A percentile compares a stretch with the other conserved stretches of the same genome.
Conservation (phyloP, 2,329 filamentous ascomycete species). For the Aspergillus pseudoglaucus region DNA sequence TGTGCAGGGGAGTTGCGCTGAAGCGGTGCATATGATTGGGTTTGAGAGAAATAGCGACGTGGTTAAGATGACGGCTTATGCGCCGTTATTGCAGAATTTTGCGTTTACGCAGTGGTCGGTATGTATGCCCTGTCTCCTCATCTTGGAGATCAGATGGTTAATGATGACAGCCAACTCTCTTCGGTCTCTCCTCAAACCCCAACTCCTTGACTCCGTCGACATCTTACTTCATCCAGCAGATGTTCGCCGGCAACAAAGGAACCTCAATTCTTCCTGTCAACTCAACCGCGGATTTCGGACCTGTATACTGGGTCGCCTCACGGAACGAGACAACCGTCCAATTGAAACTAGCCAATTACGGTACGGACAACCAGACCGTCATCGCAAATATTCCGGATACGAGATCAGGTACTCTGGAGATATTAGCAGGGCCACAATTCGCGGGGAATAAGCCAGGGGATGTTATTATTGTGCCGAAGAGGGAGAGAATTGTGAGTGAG, state of each 20-base stretch:
- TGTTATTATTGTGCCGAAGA: slow-evolving; percentile 10
- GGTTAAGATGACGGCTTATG: slow-evolving; percentile 31
- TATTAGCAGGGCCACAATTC: slow-evolving; percentile 16
- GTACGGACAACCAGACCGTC: slow-evolving; percentile 14
- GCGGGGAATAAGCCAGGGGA: slow-evolving; percentile 15
- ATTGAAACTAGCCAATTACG: slow-evolving; percentile 29
- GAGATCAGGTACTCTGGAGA: slow-evolving; percentile 15
- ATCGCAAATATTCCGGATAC: slow-evolving; percentile 20
- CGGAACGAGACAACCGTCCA: slow-evolving; percentile 16
- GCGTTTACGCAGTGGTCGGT: slow-evolving; percentile 30
- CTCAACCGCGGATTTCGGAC: slow-evolving; percentile 20
- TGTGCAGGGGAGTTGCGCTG: slow-evolving; percentile 50
- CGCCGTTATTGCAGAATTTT: slow-evolving; percentile 31
- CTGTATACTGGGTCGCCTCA: slow-evolving; percentile 31
- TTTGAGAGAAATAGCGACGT: slow-evolving; percentile 33
- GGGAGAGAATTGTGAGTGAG: slow-evolving; percentile 5
- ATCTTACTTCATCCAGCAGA: slow-evolving; percentile 30
- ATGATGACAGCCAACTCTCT: slow-evolving; percentile 23
- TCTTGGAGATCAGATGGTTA: neutral
- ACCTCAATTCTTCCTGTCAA: slow-evolving; percentile 23
- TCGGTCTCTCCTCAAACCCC: slow-evolving; percentile 24
- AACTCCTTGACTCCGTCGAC: slow-evolving; percentile 24
- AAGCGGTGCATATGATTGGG: slow-evolving; percentile 59
- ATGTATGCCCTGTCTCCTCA: slow-evolving; percentile 3
- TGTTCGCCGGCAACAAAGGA: slow-evolving; percentile 30